These are phyloP conservation scores for Dalbergia cultrata DNA, from an alignment of 306 rosid species.

Conservation along the genomic window DNA sequence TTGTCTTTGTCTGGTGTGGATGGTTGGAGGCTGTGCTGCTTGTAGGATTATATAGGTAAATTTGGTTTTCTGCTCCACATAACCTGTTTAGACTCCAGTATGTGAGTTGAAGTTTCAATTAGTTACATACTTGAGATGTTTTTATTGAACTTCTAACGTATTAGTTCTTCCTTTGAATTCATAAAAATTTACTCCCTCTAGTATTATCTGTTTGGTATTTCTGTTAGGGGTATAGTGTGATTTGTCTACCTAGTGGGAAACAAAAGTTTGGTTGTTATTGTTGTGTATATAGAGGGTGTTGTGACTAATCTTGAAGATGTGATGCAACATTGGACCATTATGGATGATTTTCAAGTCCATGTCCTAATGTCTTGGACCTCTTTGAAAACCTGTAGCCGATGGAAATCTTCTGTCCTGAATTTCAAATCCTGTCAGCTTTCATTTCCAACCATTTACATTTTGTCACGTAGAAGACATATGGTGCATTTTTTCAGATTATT, in stretches of 20 bases:
- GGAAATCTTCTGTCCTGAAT: no score
- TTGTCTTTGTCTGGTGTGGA: conserved; percentile 41
- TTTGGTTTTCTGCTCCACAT: conserved; percentile 35
- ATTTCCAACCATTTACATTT: no score
- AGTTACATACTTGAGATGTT: neutral
- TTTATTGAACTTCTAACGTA: neutral
- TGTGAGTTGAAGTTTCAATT: conserved; percentile 9
- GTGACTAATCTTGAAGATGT: conserved; percentile 13
- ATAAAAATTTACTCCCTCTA: conserved; percentile 8
- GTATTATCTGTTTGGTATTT: conserved; percentile 5
- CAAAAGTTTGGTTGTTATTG: neutral
- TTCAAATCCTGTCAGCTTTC: no score
- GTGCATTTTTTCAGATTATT: no score
- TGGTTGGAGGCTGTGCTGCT: conserved; percentile 28
- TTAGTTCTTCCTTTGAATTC: neutral
- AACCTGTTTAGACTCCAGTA: neutral
- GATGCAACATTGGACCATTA: neutral
- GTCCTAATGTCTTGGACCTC: conserved; percentile 16
- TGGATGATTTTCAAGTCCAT: conserved; percentile 7
- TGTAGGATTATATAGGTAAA: conserved; percentile 56
- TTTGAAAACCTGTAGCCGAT: neutral
- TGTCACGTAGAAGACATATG: no score
- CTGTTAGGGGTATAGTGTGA: neutral
- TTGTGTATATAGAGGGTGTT: neutral
- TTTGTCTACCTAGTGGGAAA: neutral